Conservation (phyloP, 805 yeast genomes). For the Teunomyces lycoperdinae region DNA sequence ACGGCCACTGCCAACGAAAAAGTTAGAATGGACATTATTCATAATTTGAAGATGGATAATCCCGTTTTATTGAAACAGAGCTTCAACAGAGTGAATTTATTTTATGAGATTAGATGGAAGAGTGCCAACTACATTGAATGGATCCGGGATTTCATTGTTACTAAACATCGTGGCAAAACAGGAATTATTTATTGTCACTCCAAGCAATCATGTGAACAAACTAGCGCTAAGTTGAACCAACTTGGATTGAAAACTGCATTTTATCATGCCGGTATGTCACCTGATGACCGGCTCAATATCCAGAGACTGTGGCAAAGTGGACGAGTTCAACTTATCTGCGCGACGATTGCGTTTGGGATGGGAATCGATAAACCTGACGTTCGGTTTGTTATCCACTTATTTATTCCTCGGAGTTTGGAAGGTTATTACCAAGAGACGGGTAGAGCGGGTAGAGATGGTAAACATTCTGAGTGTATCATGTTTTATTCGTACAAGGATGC, state of each 20-base stretch:
- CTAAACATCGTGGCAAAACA: slow-evolving; percentile 53
- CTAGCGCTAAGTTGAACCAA: slow-evolving; percentile 56
- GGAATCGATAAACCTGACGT: slow-evolving; percentile 98
- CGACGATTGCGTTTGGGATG: slow-evolving; percentile 98
- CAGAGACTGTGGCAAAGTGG: slow-evolving; percentile 83
- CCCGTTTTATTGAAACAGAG: slow-evolving; percentile 80
- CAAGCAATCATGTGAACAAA: slow-evolving; percentile 80
- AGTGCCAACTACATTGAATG: slow-evolving; percentile 53
- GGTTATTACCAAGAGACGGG: slow-evolving; percentile 99
- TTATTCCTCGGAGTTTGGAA: slow-evolving; percentile 86
- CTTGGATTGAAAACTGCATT: slow-evolving; percentile 67
- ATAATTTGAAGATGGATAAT: slow-evolving; percentile 60
- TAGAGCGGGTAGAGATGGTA: slow-evolving; percentile 96
- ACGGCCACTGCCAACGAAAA: slow-evolving; percentile 96
- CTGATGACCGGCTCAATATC: slow-evolving; percentile 67
- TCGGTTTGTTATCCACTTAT: slow-evolving; percentile 83
- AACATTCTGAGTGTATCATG: slow-evolving; percentile 75
- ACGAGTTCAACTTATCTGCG: slow-evolving; percentile 76
- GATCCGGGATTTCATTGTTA: slow-evolving; percentile 53
- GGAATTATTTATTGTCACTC: slow-evolving; percentile 96
- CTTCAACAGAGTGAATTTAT: slow-evolving; percentile 84
- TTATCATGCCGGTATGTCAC: slow-evolving; percentile 94
- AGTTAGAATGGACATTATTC: slow-evolving; percentile 81
- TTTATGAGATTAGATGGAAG: slow-evolving; percentile 74
- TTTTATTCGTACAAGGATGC: slow-evolving; percentile 82